Percentiles rank a stretch among this genome's conserved stretches.
phyloP scores from a whole-genome alignment of 2,329 filamentous ascomycete species.

The Plenodomus biglobosus region DNA sequence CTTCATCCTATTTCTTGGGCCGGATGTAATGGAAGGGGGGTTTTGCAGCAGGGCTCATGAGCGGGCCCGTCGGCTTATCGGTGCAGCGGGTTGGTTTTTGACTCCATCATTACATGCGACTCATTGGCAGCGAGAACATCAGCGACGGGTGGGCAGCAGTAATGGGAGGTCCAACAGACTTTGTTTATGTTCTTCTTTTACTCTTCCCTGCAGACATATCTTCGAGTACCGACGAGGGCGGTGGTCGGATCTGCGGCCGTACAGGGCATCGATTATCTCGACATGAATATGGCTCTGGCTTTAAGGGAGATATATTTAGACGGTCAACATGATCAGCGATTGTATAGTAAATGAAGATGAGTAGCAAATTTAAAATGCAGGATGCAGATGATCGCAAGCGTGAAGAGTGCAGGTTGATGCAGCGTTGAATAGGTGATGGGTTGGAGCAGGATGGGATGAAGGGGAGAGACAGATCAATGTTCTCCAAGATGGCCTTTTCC shows the following conservation, averaged over 20 bases:
- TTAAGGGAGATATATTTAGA: slow-evolving; percentile 11
- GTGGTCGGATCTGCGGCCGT: not conserved
- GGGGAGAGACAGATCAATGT: too few relatives aligned
- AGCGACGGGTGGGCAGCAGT: too few relatives aligned
- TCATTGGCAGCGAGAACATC: too few relatives aligned
- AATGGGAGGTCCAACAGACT: not conserved
- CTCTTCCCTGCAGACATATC: not conserved
- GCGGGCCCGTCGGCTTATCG: too few relatives aligned
- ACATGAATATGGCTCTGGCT: slow-evolving; percentile 6
- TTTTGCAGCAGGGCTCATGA: too few relatives aligned
- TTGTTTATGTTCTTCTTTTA: not conserved
- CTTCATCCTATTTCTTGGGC: too few relatives aligned
- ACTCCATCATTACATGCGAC: too few relatives aligned
- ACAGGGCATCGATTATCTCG: not conserved
- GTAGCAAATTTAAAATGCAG: not conserved
- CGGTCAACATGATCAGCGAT: slow-evolving; percentile 7
- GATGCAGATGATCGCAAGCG: not conserved
- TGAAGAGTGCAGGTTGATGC: not conserved
- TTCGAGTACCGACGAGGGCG: not conserved
- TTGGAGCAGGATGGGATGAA: too few relatives aligned
- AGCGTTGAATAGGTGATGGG: too few relatives aligned
- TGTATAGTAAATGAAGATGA: slow-evolving; percentile 3
- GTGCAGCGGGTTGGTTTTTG: too few relatives aligned
- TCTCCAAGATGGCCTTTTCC: too few relatives aligned
- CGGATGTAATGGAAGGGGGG: too few relatives aligned